Base-by-base conservation (phyloP, 371 early-diverging fungal species). In the Pancytospora epiphaga region DNA sequence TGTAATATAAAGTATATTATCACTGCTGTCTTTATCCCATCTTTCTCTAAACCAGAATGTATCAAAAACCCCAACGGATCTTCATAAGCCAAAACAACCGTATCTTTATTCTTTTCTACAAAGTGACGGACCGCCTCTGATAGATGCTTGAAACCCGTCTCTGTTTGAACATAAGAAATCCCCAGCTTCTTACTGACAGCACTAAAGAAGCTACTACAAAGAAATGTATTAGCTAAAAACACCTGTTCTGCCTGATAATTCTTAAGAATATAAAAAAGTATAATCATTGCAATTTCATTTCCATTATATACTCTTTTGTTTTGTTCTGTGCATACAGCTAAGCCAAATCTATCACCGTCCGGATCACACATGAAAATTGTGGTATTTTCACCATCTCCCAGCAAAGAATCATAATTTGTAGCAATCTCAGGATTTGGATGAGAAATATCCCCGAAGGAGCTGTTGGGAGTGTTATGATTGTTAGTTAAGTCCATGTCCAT, bases 101-200 rank as follows among this genome's bases (percentile, higher is more conserved):
- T 64, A 43, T 39, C 32, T 27, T 50, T 22, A 12, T 60, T 58
- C 25, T 32, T 54, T 9, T 29, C 18, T 6, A 12, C 9, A 34
- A 30, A 12, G 9, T 54, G 22, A 4, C 58, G 36, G 1, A 69
- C 57, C 27, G 22, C 69, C 49, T 51, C 37, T 22, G 51, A 50
- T 3, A 69, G 40, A 64, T 69, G 58, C 67, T 69, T 69, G 29
- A 69, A 69, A 15, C 69, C 69, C 18, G 69, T 69, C 19, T 69
- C 38, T 19, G 69, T 69, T 12, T 39, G 12, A 18, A 60, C 22
- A 18, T 62, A 52, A 18, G 38, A 25, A 19, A 69, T 69, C n/a
- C 43, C 47, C 30, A 64, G 37, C 29, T 3, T 19, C 18, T 18
- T 19, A 25, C 39, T 40, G 25, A 69, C 65, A 12, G 39, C 63